A percentile compares a stretch with the other conserved stretches of the same genome.
These are phyloP conservation scores for Leucocoprinus birnbaumii DNA, from an alignment of 768 basidiomycete genomes.

Conservation along the genomic window DNA sequence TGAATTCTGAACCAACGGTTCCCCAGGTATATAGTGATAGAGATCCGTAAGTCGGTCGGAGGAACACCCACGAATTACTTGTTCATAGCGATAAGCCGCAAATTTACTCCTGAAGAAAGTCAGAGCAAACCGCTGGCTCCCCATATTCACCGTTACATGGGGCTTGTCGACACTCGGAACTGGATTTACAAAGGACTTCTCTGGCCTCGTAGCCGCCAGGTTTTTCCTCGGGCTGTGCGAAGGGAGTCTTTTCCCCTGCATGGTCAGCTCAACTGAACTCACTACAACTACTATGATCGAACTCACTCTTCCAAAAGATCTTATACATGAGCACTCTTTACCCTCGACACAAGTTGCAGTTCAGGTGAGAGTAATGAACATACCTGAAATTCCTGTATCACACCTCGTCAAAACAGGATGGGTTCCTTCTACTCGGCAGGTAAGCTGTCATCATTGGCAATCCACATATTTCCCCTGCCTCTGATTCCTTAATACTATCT, in stretches of 20 bases:
- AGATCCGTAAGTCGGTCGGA: not conserved
- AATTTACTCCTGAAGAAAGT: conserved; percentile 1
- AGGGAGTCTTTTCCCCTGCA: conserved; percentile 30
- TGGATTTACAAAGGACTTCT: conserved; percentile 25
- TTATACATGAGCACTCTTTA: conserved; percentile 37
- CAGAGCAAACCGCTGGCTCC: conserved; percentile 2
- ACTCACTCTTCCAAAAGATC: not conserved
- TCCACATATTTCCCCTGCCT: too few relatives aligned
- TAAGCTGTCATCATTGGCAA: conserved; percentile 25
- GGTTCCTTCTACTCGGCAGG: conserved; percentile 36
- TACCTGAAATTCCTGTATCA: not conserved
- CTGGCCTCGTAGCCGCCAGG: conserved; percentile 22
- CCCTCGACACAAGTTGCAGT: conserved; percentile 27
- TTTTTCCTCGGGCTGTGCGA: conserved; percentile 26
- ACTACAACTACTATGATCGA: too few relatives aligned
- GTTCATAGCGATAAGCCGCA: not conserved
- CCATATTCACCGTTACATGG: conserved; percentile 4
- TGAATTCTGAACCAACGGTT: too few relatives aligned
- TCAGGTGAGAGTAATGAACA: conserved; percentile 19
- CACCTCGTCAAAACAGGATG: conserved; percentile 22
- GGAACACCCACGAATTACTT: not conserved
- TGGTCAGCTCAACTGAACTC: conserved; percentile 17
- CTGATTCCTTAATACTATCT: conserved; percentile 25
- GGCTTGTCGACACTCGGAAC: not conserved
- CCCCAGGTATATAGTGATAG: not conserved